Conservation (phyloP, 495 filamentous ascomycete genomes). For the Podospora australis region DNA sequence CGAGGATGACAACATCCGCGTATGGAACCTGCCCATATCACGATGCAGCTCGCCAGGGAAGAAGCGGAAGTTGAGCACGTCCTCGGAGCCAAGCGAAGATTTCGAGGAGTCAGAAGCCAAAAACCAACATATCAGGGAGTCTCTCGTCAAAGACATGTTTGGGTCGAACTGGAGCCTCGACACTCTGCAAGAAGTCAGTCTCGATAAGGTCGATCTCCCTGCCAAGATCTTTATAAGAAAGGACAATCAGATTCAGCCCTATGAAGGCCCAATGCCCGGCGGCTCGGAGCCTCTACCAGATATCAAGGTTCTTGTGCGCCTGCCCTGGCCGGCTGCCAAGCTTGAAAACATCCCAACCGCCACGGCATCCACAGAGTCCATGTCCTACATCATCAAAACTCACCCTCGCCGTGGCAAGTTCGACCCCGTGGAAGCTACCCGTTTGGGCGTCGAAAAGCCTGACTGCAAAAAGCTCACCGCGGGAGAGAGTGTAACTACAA, state of each 20-base stretch:
- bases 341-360: slow-evolving; percentile 60
- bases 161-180: slow-evolving; percentile 69
- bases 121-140: slow-evolving; percentile 46
- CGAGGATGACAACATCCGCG: slow-evolving; percentile 64
- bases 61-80: slow-evolving; percentile 16
- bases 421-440: slow-evolving; percentile 51
- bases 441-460: slow-evolving; percentile 49
- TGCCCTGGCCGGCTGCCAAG: slow-evolving; percentile 76
- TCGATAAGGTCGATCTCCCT: slow-evolving; percentile 60
- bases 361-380: slow-evolving; percentile 52
- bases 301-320: slow-evolving; percentile 66
- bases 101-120: neutral
- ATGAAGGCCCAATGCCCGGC: slow-evolving; percentile 58
- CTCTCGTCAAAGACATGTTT: slow-evolving; percentile 74
- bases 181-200: slow-evolving; percentile 53
- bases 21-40: slow-evolving; percentile 68
- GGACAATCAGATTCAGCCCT: slow-evolving; percentile 53
- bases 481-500: slow-evolving; percentile 46
- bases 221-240: slow-evolving; percentile 66
- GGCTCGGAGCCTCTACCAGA: slow-evolving; percentile 45
- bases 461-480: slow-evolving; percentile 46
- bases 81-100: slow-evolving; percentile 4
- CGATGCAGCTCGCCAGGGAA: neutral
- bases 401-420: slow-evolving; percentile 78
- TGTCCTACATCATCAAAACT: slow-evolving; percentile 79